Percentiles rank a stretch among this genome's conserved stretches.
These are phyloP conservation scores for Incumbomyces lentus DNA, from an alignment of 2,329 filamentous ascomycete genomes.

Conservation along the genomic window DNA sequence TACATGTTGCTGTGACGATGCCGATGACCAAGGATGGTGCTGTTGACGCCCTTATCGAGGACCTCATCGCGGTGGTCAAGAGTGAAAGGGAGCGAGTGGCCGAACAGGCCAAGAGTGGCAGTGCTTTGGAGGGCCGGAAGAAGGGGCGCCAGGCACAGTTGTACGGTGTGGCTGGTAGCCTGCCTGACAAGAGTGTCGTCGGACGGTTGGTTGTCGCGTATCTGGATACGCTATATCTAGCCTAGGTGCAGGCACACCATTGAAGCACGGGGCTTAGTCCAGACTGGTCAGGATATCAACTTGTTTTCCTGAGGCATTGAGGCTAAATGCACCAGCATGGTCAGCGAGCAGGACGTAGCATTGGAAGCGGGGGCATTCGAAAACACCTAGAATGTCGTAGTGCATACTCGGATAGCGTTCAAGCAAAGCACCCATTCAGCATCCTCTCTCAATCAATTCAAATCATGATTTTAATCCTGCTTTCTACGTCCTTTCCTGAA, in stretches of 20 bases:
- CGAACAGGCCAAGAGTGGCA: conserved; percentile 41
- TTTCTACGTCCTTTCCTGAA: no score
- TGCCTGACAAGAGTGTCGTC: conserved; percentile 93
- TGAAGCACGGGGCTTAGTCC: no score
- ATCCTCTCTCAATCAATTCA: no score
- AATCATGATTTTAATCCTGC: no score
- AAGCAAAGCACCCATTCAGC: no score
- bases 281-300: no score
- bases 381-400: no score
- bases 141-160: conserved; percentile 68
- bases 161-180: conserved; percentile 87
- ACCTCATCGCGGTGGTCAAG: conserved; percentile 49
- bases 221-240: conserved; percentile 85
- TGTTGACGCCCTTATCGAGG: conserved; percentile 66
- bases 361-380: no score
- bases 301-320: no score
- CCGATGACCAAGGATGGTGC: conserved; percentile 61
- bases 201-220: conserved; percentile 84
- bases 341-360: no score
- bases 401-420: no score
- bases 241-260: conserved; percentile 31
- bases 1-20: conserved; percentile 87
- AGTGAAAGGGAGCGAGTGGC: conserved; percentile 73
- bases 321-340: no score
- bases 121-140: conserved; percentile 23